Percentiles rank a stretch among this genome's conserved stretches.
Evolutionary conservation across 2,329 filamentous ascomycete genomes (phyloP).

Genomic region (Xylariaceae sp.): DNA sequence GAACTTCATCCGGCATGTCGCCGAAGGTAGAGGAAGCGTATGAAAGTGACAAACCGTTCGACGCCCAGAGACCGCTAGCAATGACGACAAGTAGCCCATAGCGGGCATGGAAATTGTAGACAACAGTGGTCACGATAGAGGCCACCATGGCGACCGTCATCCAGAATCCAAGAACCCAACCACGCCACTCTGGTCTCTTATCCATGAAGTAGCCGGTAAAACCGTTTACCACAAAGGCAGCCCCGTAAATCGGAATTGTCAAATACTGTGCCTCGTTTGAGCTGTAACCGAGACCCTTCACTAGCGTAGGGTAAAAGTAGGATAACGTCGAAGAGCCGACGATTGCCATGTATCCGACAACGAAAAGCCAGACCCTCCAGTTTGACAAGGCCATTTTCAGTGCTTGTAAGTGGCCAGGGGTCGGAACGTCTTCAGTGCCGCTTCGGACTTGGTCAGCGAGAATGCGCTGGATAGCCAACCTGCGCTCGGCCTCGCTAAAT

Average conservation of each 20-base stretch:
- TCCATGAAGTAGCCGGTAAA: conserved; percentile 48
- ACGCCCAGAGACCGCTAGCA: conserved; percentile 53
- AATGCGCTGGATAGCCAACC: conserved; percentile 59
- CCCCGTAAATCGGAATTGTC: conserved; percentile 48
- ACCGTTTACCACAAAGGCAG: conserved; percentile 48
- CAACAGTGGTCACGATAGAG: conserved; percentile 39
- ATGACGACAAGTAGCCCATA: conserved; percentile 56
- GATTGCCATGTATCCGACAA: conserved; percentile 42
- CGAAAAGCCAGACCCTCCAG: conserved; percentile 40
- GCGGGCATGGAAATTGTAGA: conserved; percentile 51
- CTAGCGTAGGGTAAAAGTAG: conserved; percentile 46
- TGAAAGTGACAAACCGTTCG: conserved; percentile 49
- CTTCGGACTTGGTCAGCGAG: conserved; percentile 58
- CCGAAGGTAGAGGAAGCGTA: conserved; percentile 53
- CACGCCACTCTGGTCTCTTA: conserved; percentile 43
- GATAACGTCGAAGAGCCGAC: conserved; percentile 40
- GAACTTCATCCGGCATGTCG: conserved; percentile 45
- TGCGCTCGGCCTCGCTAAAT: conserved; percentile 58
- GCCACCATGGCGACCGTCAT: conserved; percentile 40
- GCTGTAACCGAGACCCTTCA: conserved; percentile 49
- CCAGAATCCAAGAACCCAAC: conserved; percentile 48
- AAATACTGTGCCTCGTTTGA: conserved; percentile 48
- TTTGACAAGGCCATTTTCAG: conserved; percentile 35
- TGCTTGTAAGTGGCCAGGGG: conserved; percentile 28
- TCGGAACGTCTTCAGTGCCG: conserved; percentile 62